Evolutionary conservation across 345 rosid species (phyloP).

Genomic region (sweet orange (Citrus sinensis)): DVS_A1.0 CM039165.1:32984501-32985000

Average conservation of each 20-base stretch:
- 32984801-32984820: constrained; percentile 8
- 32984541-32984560: not conserved
- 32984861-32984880: constrained; percentile 17
- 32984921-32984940: not conserved
- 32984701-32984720: too few relatives aligned
- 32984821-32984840: not conserved
- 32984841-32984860: constrained; percentile 12
- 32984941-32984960: not conserved
- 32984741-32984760: too few relatives aligned
- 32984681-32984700: too few relatives aligned
- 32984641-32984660: too few relatives aligned
- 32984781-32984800: constrained; percentile 6
- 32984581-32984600: not conserved
- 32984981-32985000: not conserved
- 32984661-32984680: too few relatives aligned
- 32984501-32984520: not conserved
- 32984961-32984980: not conserved
- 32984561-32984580: too few relatives aligned
- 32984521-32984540: not conserved
- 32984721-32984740: too few relatives aligned
- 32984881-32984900: constrained; percentile 14
- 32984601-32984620: too few relatives aligned
- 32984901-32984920: not conserved
- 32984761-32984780: not conserved
- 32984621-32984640: too few relatives aligned